Percentiles rank a stretch among this genome's conserved stretches.
Evolutionary conservation across 371 early-diverging fungal genomes (phyloP).

Genomic region (Lichtheimia ramosa): DNA sequence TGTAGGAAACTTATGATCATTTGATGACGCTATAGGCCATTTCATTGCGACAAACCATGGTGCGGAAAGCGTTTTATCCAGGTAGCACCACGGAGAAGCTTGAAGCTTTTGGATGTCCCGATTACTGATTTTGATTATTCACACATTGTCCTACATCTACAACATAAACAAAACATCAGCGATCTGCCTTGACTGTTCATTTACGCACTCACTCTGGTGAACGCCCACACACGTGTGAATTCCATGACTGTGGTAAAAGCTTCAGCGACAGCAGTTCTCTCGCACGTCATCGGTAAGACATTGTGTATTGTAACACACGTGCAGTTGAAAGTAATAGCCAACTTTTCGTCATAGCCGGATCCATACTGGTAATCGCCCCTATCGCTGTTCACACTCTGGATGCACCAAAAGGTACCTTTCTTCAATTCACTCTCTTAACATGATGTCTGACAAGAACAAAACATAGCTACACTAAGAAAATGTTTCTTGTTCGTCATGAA

Average conservation of each 20-base stretch:
- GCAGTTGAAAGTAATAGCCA: background rate
- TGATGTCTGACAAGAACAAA: background rate
- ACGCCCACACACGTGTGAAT: slow-evolving; percentile 73
- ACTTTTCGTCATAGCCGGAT: slow-evolving; percentile 45
- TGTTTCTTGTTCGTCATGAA: slow-evolving; percentile 10
- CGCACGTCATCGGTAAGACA: slow-evolving; percentile 32
- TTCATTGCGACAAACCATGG: slow-evolving; percentile 57
- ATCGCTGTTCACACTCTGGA: slow-evolving; percentile 51
- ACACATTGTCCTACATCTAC: background rate
- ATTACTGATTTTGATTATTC: too few relatives aligned
- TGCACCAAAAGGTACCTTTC: slow-evolving; percentile 29
- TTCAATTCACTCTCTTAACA: background rate
- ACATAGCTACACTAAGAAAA: slow-evolving; percentile 16
- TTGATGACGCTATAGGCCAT: slow-evolving; percentile 44
- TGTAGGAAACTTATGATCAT: too few relatives aligned
- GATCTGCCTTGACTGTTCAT: slow-evolving; percentile 79
- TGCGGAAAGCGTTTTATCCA: slow-evolving; percentile 81
- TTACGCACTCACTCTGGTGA: slow-evolving; percentile 80
- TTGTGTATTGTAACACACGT: background rate
- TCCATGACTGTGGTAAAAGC: slow-evolving; percentile 58
- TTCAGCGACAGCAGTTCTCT: slow-evolving; percentile 52
- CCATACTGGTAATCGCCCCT: slow-evolving; percentile 70
- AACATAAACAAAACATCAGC: slow-evolving; percentile 35
- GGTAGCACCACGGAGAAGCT: slow-evolving; percentile 17
- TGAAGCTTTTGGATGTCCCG: too few relatives aligned